Evolutionary conservation across 2,329 filamentous ascomycete genomes (phyloP), one percentile per base, ranked within the genome.

Genomic region (Fusarium phyllophilum): DNA sequence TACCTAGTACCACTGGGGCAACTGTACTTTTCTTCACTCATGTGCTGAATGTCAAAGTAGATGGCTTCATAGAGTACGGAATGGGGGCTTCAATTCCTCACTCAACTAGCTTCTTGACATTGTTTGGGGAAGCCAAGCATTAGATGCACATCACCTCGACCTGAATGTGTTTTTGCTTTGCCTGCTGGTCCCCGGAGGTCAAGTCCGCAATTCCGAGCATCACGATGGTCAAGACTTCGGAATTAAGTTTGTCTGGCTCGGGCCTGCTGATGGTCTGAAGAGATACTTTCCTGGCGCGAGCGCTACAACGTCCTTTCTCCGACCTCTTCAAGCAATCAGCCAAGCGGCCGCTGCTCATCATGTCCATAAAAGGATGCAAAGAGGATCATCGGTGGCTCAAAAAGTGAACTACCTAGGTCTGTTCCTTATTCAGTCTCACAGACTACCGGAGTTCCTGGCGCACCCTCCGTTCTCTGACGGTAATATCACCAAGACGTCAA

Each of bases 301-400:
- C 72, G 68, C 72, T 45, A n/a, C 41, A 74, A 70, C 72, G 72
- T 75, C 59, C 71, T 62, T 62, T 64, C 54, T 70, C 72, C 54
- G 59, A 33, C 26, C 33, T n/a, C 31, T 29, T 34, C 29, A 48
- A 38, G 60, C 41, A 26, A 29, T n/a, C n/a, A 36, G 36, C 15
- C 33, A 34, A 54, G 59, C 36, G 65, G 46, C 42, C 51, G 41
- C 57, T 46, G 57, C 58, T n/a, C 39, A 33, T 59, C 48, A 45
- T 60, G 56, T 56, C 29, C n/a, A 48, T 26, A 14, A 57, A 55
- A 34, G 52, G 52, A 44, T 58, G 29, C 61, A 42, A 31, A 31
- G 33, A 62, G 56, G 57, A 71, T 58, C 67, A 75, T 75, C 54
- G 66, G 70, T 56, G 57, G 66, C 70, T 74, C 70, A 56, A 17